Conservation (phyloP, 306 rosid species). For the Carpinus fangiana region DNA sequence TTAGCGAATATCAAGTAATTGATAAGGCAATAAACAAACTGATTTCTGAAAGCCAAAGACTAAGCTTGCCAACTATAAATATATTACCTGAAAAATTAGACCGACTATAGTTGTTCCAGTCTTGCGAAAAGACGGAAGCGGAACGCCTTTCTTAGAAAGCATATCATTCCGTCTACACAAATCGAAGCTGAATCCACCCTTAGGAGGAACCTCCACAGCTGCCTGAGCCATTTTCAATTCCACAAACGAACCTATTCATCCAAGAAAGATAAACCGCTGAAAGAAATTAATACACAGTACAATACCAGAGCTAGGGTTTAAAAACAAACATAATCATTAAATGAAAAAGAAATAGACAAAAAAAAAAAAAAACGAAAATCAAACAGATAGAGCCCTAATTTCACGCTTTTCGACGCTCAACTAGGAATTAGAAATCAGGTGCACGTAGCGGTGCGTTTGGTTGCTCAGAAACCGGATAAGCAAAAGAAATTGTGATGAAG, state of each 20-base stretch:
- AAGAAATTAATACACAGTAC: too few relatives aligned
- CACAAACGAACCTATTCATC: neutral
- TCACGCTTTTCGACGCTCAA: neutral
- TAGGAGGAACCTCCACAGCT: slow-evolving; percentile 43
- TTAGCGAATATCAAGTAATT: neutral
- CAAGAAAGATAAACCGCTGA: neutral
- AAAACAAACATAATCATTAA: too few relatives aligned
- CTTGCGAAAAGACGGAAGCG: slow-evolving; percentile 43
- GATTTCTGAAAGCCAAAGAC: neutral
- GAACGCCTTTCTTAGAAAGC: slow-evolving; percentile 47
- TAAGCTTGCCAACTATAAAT: neutral
- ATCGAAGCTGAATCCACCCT: slow-evolving; percentile 57
- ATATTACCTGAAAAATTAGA: slow-evolving; percentile 43
- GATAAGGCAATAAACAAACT: neutral
- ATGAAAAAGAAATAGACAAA: neutral
- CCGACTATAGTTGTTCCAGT: slow-evolving; percentile 69
- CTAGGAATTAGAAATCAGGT: neutral
- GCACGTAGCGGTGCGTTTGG: neutral
- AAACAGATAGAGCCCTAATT: neutral
- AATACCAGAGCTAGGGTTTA: too few relatives aligned
- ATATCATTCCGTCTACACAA: slow-evolving; percentile 52
- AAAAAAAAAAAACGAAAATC: neutral
- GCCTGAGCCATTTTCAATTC: slow-evolving; percentile 36
- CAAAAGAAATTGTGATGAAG: neutral
- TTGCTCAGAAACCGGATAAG: neutral